phyloP scores from a whole-genome alignment of 257 asterid species.

The Solanum pinnatisectum region DNA sequence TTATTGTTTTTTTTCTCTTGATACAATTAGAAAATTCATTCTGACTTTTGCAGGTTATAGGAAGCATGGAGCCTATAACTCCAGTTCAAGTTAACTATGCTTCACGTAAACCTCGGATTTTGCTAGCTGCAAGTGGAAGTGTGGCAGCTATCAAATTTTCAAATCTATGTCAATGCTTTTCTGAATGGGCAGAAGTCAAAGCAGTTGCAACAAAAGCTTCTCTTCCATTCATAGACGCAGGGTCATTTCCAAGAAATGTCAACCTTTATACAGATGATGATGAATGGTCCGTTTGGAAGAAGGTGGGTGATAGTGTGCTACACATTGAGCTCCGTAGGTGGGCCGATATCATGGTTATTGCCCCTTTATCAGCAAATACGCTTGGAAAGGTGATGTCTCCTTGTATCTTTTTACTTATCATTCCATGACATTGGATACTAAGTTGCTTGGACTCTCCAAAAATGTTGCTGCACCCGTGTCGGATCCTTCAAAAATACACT shows the following conservation, averaged over 20 bases:
- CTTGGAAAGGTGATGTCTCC: slow-evolving; percentile 62
- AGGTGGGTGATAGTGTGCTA: slow-evolving; percentile 63
- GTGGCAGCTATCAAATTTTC: slow-evolving; percentile 88
- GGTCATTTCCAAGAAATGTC: slow-evolving; percentile 57
- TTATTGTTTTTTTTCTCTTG: background rate
- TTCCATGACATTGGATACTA: background rate
- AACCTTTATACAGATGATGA: slow-evolving; percentile 61
- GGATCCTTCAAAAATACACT: background rate
- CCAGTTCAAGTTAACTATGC: slow-evolving; percentile 17
- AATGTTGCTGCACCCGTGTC: background rate
- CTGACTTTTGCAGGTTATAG: slow-evolving; percentile 32
- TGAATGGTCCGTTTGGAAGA: slow-evolving; percentile 81
- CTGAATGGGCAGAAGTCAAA: slow-evolving; percentile 89
- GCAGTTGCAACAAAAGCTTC: slow-evolving; percentile 79
- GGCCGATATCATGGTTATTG: slow-evolving; percentile 92
- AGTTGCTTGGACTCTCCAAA: background rate
- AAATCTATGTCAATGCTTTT: slow-evolving; percentile 59
- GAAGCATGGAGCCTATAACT: slow-evolving; percentile 14
- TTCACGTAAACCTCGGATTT: slow-evolving; percentile 55
- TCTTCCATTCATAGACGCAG: slow-evolving; percentile 57
- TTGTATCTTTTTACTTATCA: background rate
- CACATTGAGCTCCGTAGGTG: slow-evolving; percentile 80
- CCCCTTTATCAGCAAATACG: slow-evolving; percentile 94
- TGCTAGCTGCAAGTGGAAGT: slow-evolving; percentile 88
- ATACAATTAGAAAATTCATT: background rate